Conservation (phyloP, 1,139 yeast species). For the Citeromyces siamensis region DNA sequence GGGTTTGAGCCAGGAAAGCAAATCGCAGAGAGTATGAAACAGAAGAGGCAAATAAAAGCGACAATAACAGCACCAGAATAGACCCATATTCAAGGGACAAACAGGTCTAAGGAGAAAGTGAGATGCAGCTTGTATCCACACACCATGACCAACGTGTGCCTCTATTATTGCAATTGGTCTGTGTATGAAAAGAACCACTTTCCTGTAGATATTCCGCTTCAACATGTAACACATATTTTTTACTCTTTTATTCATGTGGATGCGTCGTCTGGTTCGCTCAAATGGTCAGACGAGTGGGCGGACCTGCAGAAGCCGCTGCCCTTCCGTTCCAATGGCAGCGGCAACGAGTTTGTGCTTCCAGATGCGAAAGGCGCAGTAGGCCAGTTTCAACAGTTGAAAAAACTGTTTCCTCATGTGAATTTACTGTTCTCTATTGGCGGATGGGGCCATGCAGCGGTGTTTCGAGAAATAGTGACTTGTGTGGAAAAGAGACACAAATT, state of each 20-base stretch:
- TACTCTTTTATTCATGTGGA: slow-evolving; percentile 68
- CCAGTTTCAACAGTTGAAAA: slow-evolving; percentile 40
- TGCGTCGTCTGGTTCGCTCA: slow-evolving; percentile 36
- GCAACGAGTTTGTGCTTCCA: neutral
- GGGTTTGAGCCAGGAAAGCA: too few species aligned
- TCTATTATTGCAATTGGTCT: slow-evolving; percentile 58
- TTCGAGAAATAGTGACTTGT: slow-evolving; percentile 32
- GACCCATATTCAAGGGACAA: neutral
- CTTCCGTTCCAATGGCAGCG: neutral
- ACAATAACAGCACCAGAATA: neutral
- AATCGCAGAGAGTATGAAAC: neutral
- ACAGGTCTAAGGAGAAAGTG: neutral
- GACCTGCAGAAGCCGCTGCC: slow-evolving; percentile 22
- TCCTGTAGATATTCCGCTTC: slow-evolving; percentile 45
- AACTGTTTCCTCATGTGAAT: slow-evolving; percentile 34
- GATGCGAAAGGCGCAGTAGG: slow-evolving; percentile 39
- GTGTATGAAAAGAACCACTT: slow-evolving; percentile 49
- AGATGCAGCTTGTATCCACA: neutral
- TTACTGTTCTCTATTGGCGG: slow-evolving; percentile 80
- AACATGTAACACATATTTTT: slow-evolving; percentile 50
- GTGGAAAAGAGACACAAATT: slow-evolving; percentile 29
- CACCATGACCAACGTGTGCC: slow-evolving; percentile 15
- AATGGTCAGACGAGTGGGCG: slow-evolving; percentile 55
- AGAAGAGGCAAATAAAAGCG: neutral
- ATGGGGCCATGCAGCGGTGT: slow-evolving; percentile 52